Percentiles rank a stretch among this genome's conserved stretches.
Conservation (phyloP, 768 basidiomycete genomes). For the Thelephora ganbajun region DNA sequence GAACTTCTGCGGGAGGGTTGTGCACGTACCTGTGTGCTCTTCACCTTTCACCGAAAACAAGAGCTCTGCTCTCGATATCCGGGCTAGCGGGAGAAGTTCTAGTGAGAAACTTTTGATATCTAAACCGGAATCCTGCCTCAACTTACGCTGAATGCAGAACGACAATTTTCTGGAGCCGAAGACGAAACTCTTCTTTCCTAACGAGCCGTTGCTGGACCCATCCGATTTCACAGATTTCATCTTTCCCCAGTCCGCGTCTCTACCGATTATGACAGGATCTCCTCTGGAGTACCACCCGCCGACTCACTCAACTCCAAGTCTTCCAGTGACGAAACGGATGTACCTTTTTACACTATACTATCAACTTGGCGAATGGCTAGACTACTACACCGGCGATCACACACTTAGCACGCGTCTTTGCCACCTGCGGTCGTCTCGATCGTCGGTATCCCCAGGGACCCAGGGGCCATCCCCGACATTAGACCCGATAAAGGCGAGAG, state of each 20-base stretch:
- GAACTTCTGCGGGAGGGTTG: conserved; percentile 48
- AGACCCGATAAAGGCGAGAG: not conserved
- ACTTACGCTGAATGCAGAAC: conserved; percentile 21
- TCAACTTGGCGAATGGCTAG: conserved; percentile 41
- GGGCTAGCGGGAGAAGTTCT: conserved; percentile 51
- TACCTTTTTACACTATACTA: conserved; percentile 40
- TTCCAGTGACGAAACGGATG: conserved; percentile 52
- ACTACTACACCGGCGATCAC: conserved; percentile 38
- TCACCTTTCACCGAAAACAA: conserved; percentile 38
- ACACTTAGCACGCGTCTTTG: conserved; percentile 32
- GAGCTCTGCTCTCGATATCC: conserved; percentile 42
- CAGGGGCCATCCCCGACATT: not conserved
- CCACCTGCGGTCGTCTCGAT: conserved; percentile 2
- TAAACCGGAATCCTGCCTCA: not conserved
- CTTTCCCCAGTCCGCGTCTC: conserved; percentile 22
- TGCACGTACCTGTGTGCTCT: conserved; percentile 48
- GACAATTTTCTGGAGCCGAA: conserved; percentile 38
- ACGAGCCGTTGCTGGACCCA: conserved; percentile 40
- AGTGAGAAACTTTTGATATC: conserved; percentile 11
- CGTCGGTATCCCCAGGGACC: too few species aligned
- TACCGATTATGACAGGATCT: conserved; percentile 25
- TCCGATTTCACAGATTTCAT: conserved; percentile 30
- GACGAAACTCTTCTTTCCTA: conserved; percentile 34
- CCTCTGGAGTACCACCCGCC: conserved; percentile 30
- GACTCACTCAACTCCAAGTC: conserved; percentile 35